These are phyloP conservation scores for Fusarium aywerte DNA, from an alignment of 2,329 filamentous ascomycete genomes.

Conservation along the genomic window DNA sequence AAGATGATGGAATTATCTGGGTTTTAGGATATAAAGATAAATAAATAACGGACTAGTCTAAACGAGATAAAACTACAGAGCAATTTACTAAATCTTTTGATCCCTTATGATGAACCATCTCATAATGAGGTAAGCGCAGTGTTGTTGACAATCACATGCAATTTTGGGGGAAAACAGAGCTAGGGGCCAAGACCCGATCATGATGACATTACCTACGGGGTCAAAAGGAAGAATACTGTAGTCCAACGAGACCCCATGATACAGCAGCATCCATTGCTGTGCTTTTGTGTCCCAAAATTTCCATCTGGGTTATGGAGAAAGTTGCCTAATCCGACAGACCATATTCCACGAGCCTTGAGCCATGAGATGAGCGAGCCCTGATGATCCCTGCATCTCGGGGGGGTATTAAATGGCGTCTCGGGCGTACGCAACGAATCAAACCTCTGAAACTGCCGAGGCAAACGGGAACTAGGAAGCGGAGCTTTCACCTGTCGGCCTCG, in stretches of 20 bases:
- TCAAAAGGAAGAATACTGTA: too few relatives aligned
- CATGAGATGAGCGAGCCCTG: neutral
- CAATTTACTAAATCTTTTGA: too few relatives aligned
- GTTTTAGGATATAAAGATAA: too few relatives aligned
- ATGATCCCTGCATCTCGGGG: neutral
- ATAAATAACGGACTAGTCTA: too few relatives aligned
- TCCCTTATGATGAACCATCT: too few relatives aligned
- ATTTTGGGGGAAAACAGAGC: neutral
- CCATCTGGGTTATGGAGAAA: neutral
- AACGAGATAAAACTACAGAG: too few relatives aligned
- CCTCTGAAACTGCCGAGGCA: slow-evolving; percentile 40
- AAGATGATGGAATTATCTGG: too few relatives aligned
- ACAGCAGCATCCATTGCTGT: neutral
- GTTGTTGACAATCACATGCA: neutral
- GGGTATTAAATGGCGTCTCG: slow-evolving; percentile 13
- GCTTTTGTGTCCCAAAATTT: neutral
- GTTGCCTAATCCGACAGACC: neutral
- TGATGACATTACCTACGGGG: neutral
- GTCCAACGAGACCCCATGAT: neutral
- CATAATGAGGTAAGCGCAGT: too few relatives aligned
- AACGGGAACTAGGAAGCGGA: slow-evolving; percentile 4
- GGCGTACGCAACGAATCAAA: slow-evolving; percentile 38
- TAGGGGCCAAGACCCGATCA: neutral
- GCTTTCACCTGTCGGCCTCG: slow-evolving; percentile 39
- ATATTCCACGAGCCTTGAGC: neutral